A percentile compares a stretch with the other conserved stretches of the same genome.
These are phyloP conservation scores for Mycocentrospora acerina DNA, from an alignment of 2,329 filamentous ascomycete species.

Conservation along the genomic window DNA sequence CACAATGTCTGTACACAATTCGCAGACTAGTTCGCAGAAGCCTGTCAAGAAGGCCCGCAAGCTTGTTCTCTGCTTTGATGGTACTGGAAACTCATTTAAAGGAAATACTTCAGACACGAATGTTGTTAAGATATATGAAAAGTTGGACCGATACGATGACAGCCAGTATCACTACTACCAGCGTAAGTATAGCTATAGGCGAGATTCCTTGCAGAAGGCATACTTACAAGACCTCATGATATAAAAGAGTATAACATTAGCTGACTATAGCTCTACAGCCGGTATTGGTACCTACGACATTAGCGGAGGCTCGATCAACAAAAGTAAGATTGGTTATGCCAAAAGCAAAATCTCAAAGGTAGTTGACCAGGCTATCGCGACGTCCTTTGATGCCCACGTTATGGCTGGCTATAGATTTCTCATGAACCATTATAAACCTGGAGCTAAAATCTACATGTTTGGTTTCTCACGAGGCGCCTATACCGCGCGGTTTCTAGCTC, in stretches of 20 bases:
- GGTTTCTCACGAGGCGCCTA: slow-evolving; percentile 39
- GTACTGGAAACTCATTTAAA: slow-evolving; percentile 21
- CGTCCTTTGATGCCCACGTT: slow-evolving; percentile 17
- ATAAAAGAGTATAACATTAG: background rate
- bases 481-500: slow-evolving; percentile 36
- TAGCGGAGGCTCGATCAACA: background rate
- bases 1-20: no score
- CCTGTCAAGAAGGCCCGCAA: no score
- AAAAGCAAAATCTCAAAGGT: slow-evolving; percentile 6
- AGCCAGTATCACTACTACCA: slow-evolving; percentile 22
- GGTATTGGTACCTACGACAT: slow-evolving; percentile 18
- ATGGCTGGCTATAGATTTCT: slow-evolving; percentile 34
- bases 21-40: no score
- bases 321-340: no score
- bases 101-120: slow-evolving; percentile 21
- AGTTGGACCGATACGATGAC: slow-evolving; percentile 14
- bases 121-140: slow-evolving; percentile 21
- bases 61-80: slow-evolving; percentile 24
- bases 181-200: slow-evolving; percentile 7
- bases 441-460: slow-evolving; percentile 38
- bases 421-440: slow-evolving; percentile 33
- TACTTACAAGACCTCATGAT: background rate
- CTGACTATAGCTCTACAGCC: slow-evolving; percentile 4
- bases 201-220: no score
- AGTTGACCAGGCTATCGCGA: slow-evolving; percentile 6